Evolutionary conservation across 768 basidiomycete genomes (phyloP).

Genomic region (Gelatoporia subvermispora): DNA sequence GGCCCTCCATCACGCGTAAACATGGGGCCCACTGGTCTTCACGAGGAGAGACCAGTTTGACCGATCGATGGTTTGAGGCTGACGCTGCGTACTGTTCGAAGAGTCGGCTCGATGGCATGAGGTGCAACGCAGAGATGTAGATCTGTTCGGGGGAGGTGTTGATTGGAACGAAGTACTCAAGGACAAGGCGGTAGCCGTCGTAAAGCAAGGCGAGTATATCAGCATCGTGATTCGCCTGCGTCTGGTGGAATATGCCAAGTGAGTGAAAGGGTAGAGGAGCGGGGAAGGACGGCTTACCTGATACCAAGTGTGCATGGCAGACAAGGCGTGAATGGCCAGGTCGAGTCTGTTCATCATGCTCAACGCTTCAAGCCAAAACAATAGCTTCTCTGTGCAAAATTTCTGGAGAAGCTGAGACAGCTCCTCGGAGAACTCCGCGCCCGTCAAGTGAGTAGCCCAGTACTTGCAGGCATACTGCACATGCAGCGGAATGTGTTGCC

Average conservation of each 20-base stretch:
- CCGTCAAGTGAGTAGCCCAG: not conserved
- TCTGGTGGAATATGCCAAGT: not conserved
- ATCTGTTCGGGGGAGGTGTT: not conserved
- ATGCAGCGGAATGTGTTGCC: not conserved
- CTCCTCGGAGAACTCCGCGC: not conserved
- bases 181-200: not conserved
- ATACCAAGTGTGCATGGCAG: not conserved
- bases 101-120: not conserved
- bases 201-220: not conserved
- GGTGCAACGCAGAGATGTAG: not conserved
- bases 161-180: not conserved
- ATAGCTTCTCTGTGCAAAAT: not conserved
- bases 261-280: not conserved
- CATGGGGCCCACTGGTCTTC: not conserved
- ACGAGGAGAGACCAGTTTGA: not conserved
- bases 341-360: conserved; percentile 2
- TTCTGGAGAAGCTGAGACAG: not conserved
- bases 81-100: not conserved
- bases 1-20: not conserved
- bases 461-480: conserved; percentile 4
- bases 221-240: not conserved
- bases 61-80: not conserved
- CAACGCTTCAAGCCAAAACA: conserved; percentile 3
- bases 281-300: no score
- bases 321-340: not conserved